Evolutionary conservation across 208 protist species (phyloP), one percentile per base, ranked within the genome.

Genomic region (Novymonas esmeraldas): DNA sequence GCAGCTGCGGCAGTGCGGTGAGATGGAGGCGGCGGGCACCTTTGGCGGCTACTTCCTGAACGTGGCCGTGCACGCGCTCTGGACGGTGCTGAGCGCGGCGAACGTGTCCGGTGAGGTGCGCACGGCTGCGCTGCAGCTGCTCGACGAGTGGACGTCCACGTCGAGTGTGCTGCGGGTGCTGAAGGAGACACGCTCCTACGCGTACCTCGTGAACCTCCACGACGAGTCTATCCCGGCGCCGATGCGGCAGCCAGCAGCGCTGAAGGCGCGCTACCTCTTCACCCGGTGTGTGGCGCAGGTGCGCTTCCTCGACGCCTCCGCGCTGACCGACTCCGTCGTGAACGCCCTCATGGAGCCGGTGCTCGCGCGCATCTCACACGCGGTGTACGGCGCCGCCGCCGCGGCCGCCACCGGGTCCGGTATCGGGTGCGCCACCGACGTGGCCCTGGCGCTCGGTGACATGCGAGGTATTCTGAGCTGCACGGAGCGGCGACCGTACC

Each of bases 381-480:
- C 51, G 10, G 38, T 69, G 26, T 57, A 57, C 38, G 31, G 7
- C 11, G 59, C 38, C 3, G 6, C 45, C 42, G 34, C 42, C 20
- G 22, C n/a, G n/a, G n/a, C 1, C 41, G 24, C 20, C 31, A 4
- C 6, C 38, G 33, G 20, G 11, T 6, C 20, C 42, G 13, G 31
- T 18, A 42, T 20, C 42, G 51, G 46, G 56, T 18, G 49, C 16
- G 24, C 67, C 46, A 3, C 29, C 44, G 29, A 34, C 16, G 34
- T 74, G 2, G 49, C 67, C 3, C 58, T 61, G 3, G 59, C 67
- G 1, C 65, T 85, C n/a, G 68, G 64, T 48, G 79, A 85, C n/a
- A n/a, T 69, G 44, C 68, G 71, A 5, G 79, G 73, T 11, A 64
- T 85, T 10, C 70, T 85, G 34, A 78, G 72, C 63, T 77, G 70